These are phyloP conservation scores for Naematelia aurantialba DNA, from an alignment of 768 basidiomycete genomes.

Conservation along the genomic window DNA sequence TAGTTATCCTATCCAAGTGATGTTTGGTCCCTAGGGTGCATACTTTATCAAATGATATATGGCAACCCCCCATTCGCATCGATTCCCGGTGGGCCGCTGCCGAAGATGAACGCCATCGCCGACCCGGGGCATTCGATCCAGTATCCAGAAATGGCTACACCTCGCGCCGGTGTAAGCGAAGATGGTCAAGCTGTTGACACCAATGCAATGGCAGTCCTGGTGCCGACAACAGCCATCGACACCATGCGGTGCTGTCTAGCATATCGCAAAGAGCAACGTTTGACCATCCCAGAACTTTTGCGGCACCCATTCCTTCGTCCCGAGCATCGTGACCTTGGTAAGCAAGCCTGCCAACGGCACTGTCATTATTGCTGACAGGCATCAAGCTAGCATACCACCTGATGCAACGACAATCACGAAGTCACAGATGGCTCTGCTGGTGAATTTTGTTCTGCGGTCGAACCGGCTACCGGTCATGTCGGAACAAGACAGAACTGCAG, in stretches of 20 bases:
- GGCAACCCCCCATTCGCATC: constrained; percentile 88
- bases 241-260: constrained; percentile 77
- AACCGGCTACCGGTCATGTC: constrained; percentile 20
- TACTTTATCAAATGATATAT: constrained; percentile 98
- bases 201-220: constrained; percentile 59
- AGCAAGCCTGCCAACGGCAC: not conserved
- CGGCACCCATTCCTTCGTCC: constrained; percentile 69
- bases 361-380: not conserved
- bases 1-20: constrained; percentile 84
- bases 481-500: constrained; percentile 22
- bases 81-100: constrained; percentile 60
- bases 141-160: constrained; percentile 60
- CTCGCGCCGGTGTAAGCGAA: constrained; percentile 39
- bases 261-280: constrained; percentile 74
- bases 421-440: constrained; percentile 36
- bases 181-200: constrained; percentile 43
- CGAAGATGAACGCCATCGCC: constrained; percentile 92
- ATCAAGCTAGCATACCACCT: constrained; percentile 14
- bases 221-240: constrained; percentile 70
- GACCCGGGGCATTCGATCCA: constrained; percentile 70
- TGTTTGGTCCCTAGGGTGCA: constrained; percentile 97
- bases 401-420: constrained; percentile 36
- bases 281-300: constrained; percentile 81
- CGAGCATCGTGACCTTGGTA: constrained; percentile 6
- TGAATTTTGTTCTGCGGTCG: constrained; percentile 32